Percentiles rank a stretch among this genome's conserved stretches.
phyloP scores from a whole-genome alignment of 2,329 filamentous ascomycete genomes.

The Dactylellina parvicollis region DNA sequence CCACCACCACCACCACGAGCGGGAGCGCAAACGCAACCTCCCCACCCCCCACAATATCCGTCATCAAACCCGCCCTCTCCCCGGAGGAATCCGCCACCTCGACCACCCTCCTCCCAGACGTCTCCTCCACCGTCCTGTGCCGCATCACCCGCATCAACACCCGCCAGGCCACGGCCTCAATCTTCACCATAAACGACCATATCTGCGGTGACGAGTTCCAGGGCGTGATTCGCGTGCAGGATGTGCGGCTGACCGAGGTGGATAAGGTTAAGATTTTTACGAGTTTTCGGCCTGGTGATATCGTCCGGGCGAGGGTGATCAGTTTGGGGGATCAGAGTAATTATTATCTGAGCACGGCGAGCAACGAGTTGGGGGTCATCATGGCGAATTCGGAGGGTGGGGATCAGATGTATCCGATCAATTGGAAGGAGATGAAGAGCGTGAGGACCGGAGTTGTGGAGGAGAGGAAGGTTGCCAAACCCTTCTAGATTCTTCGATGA shows the following conservation, averaged over 20 bases:
- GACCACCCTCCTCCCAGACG: conserved; percentile 80
- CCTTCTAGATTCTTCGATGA: conserved; percentile 60
- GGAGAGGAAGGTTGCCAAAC: conserved; percentile 90
- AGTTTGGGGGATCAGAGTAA: conserved; percentile 88
- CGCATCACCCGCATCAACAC: conserved; percentile 86
- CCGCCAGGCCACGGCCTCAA: conserved; percentile 84
- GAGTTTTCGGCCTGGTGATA: conserved; percentile 90
- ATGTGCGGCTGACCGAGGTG: conserved; percentile 94
- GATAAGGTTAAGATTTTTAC: conserved; percentile 92
- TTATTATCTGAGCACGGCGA: conserved; percentile 92
- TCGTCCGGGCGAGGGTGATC: conserved; percentile 85
- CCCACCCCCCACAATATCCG: conserved; percentile 58
- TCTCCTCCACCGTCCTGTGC: conserved; percentile 82
- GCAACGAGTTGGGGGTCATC: conserved; percentile 91
- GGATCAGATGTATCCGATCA: conserved; percentile 90
- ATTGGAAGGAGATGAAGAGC: conserved; percentile 95
- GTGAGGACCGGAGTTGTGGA: conserved; percentile 79
- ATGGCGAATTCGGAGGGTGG: conserved; percentile 81
- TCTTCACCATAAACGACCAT: conserved; percentile 79
- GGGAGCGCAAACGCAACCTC: conserved; percentile 65
- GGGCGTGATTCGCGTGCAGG: conserved; percentile 85
- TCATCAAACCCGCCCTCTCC: conserved; percentile 69
- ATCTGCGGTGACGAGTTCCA: conserved; percentile 83
- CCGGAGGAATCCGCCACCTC: conserved; percentile 61
- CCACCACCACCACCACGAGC: conserved; percentile 64